Conservation (phyloP, 2,329 filamentous ascomycete genomes). For the Leptographium wingfieldii region DNA sequence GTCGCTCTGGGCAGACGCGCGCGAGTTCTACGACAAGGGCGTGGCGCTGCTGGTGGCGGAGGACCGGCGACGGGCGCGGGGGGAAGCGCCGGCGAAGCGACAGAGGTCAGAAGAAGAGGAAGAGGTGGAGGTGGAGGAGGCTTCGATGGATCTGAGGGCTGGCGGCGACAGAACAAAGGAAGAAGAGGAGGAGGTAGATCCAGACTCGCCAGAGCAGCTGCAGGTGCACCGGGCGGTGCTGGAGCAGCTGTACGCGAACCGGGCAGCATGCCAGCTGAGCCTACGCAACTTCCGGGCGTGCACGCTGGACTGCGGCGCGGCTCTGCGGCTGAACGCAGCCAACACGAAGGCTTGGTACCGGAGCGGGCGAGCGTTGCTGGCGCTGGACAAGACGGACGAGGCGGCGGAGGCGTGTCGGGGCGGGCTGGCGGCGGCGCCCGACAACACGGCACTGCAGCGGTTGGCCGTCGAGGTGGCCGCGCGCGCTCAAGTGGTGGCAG, state of each 20-base stretch:
- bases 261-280: constrained; percentile 80
- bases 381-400: constrained; percentile 65
- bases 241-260: constrained; percentile 72
- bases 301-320: constrained; percentile 71
- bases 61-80: constrained; percentile 39
- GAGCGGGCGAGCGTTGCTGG: constrained; percentile 63
- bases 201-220: constrained; percentile 45
- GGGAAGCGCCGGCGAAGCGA: constrained; percentile 12
- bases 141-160: not conserved
- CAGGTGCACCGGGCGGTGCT: constrained; percentile 50
- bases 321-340: constrained; percentile 61
- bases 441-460: constrained; percentile 47
- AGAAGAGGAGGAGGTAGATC: constrained; percentile 17
- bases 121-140: not conserved
- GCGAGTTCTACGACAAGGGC: constrained; percentile 87
- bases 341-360: constrained; percentile 92
- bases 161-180: constrained; percentile 1
- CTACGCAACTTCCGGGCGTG: constrained; percentile 79
- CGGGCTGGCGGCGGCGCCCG: constrained; percentile 58
- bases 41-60: constrained; percentile 56
- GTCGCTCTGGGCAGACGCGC: constrained; percentile 67
- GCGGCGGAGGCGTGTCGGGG: constrained; percentile 66
- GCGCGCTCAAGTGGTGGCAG: constrained; percentile 40
- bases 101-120: not conserved
- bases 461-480: constrained; percentile 42